These are phyloP conservation scores for Phytophthora kernoviae DNA, from an alignment of 352 stramenopile species.

Conservation along the genomic window DNA sequence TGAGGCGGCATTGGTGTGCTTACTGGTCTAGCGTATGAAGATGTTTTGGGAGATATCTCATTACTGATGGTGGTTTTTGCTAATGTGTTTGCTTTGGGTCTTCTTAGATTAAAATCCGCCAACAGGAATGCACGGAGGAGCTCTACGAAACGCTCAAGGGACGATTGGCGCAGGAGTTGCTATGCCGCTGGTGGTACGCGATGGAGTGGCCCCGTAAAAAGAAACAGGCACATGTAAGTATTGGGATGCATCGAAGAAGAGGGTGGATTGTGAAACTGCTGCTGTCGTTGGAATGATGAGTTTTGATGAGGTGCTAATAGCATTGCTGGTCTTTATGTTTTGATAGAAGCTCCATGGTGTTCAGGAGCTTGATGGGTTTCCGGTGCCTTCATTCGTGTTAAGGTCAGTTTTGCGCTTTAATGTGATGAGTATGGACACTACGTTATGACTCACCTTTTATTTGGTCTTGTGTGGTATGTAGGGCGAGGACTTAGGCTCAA, in stretches of 20 bases:
- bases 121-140: slow-evolving; percentile 85
- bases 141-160: slow-evolving; percentile 85
- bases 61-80: neutral
- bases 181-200: slow-evolving; percentile 89
- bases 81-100: neutral
- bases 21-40: too few species aligned
- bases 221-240: slow-evolving; percentile 32
- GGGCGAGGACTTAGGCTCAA: slow-evolving; percentile 86
- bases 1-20: slow-evolving; percentile 12
- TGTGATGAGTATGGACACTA: too few species aligned
- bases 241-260: too few species aligned
- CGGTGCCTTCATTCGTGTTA: slow-evolving; percentile 82
- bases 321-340: neutral
- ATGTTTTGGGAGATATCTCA: slow-evolving; percentile 5
- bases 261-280: neutral
- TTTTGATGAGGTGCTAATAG: slow-evolving; percentile 5
- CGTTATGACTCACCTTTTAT: neutral
- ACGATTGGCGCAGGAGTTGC: slow-evolving; percentile 69
- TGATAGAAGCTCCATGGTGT: slow-evolving; percentile 70
- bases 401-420: slow-evolving; percentile 36
- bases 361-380: slow-evolving; percentile 85
- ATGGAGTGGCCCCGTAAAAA: slow-evolving; percentile 74
- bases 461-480: slow-evolving; percentile 14
- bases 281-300: neutral
- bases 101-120: slow-evolving; percentile 86